Evolutionary conservation across 163 green algal genomes (phyloP), one percentile per base, ranked within the genome.

Genomic region (Scenedesmus sp.): DNA sequence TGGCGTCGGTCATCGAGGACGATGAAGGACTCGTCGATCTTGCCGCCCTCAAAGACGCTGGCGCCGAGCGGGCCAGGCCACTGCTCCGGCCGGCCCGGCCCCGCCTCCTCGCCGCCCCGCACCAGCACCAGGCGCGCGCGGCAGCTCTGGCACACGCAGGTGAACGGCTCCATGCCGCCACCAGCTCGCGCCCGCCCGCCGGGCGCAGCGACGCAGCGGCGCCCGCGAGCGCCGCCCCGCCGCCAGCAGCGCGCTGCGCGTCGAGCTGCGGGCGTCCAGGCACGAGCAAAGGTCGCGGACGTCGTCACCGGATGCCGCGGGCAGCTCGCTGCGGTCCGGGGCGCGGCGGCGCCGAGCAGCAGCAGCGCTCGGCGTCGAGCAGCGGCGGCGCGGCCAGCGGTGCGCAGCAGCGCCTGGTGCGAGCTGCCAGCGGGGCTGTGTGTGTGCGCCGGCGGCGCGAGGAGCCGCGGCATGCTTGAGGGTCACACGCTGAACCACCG

Each of bases 11-110:
- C 76, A n/a, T 93, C 88, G 22, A 94, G 82, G 15, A 93, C 70
- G 11, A 95, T 87, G 69, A 95, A 95, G 0, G 90, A 95, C 22
- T 93, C 90, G 26, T 95, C 89, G 1, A 93, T 78, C 20, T 77
- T 87, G 9, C 44, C 54, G 22, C 62, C 58, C 10, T 83, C 81
- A 26, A 89, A 81, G 6, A 84, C 70, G 64, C 77, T 88, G 15
- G 50, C 76, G 10, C 78, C 51, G 22, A 83, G 56, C 70, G 18
- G 1, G n/a, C 26, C 26, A 18, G 36, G 24, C 15, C 48, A 2
- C 11, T 47, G 28, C 45, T 65, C 22, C 29, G 6, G 34, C 4
- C 26, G 63, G 9, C 26, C 51, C 2, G 1, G 57, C 56, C 51
- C 42, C 53, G n/a, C 22, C 18, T 64, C 20, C 24, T 33, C 17